Conservation (phyloP, 768 basidiomycete genomes). For the Calocera cornea region DNA sequence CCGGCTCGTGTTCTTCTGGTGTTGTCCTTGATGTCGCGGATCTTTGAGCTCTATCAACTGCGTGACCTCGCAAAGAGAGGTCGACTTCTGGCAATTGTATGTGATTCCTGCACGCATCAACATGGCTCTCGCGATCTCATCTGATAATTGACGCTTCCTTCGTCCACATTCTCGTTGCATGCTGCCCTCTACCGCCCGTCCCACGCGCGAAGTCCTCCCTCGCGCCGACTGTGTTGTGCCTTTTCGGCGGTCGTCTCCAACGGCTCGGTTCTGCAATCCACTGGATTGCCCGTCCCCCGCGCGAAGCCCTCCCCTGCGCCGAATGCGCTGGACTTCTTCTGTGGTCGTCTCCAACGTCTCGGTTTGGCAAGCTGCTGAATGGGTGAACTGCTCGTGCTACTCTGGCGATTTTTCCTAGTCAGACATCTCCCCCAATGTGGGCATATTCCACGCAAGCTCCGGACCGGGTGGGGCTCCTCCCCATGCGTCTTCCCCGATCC, state of each 20-base stretch:
- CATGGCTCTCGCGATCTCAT: neutral
- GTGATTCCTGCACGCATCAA: neutral
- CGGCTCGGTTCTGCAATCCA: neutral
- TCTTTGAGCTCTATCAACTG: conserved; percentile 1
- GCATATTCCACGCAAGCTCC: neutral
- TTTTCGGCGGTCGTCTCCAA: neutral
- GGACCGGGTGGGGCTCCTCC: neutral
- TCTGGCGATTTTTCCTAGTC: neutral
- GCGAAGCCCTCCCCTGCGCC: neutral
- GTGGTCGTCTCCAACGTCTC: neutral
- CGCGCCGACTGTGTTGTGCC: neutral
- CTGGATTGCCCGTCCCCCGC: neutral
- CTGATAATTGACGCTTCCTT: neutral
- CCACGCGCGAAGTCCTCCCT: neutral
- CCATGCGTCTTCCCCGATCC: neutral
- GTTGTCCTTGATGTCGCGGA: neutral
- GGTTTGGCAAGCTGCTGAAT: neutral
- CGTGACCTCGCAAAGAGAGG: neutral
- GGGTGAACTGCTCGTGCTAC: neutral
- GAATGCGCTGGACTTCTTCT: neutral
- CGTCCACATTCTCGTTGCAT: neutral
- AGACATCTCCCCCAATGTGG: neutral
- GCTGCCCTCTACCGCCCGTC: neutral
- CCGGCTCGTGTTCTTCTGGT: neutral
- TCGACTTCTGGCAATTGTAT: neutral